phyloP scores from a whole-genome alignment of 1,284 basidiomycete species.

The Papiliotrema fonsecae region DNA sequence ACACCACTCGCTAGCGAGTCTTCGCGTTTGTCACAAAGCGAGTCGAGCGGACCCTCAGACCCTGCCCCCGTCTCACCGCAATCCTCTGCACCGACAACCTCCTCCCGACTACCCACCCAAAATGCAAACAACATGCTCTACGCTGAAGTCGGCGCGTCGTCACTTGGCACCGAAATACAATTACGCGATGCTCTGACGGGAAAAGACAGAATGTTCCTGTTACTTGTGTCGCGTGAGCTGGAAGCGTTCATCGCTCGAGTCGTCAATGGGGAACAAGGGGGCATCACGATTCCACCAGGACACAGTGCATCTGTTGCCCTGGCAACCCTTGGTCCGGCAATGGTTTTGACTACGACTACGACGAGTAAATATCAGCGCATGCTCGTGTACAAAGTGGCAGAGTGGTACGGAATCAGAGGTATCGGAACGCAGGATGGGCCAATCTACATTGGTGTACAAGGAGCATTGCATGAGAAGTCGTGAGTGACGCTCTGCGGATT shows the following conservation, averaged over 20 bases:
- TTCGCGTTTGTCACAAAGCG: not conserved
- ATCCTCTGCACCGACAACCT: not conserved
- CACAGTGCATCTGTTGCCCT: constrained; percentile 6
- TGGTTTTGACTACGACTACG: constrained; percentile 18
- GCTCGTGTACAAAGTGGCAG: constrained; percentile 44
- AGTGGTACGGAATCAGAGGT: constrained; percentile 43
- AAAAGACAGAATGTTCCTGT: constrained; percentile 41
- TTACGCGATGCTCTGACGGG: constrained; percentile 28
- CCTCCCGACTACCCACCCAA: not conserved
- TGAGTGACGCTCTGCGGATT: constrained; percentile 3
- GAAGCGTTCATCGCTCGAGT: constrained; percentile 34
- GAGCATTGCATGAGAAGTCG: constrained; percentile 28
- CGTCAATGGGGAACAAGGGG: constrained; percentile 10
- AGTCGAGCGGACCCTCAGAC: not conserved
- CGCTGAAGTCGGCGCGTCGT: constrained; percentile 35
- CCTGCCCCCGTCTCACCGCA: not conserved
- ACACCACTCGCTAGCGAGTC: not conserved
- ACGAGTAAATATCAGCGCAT: constrained; percentile 42
- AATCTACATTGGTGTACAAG: constrained; percentile 35
- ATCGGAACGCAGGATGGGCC: constrained; percentile 11
- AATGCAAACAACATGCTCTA: constrained; percentile 7
- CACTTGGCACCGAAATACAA: constrained; percentile 33
- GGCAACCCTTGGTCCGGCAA: constrained; percentile 13
- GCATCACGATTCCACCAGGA: not conserved
- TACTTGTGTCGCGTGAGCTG: constrained; percentile 38